These are phyloP conservation scores for Chalaropsis ovoidea DNA, from an alignment of 2,329 filamentous ascomycete genomes.

Conservation along the genomic window DNA sequence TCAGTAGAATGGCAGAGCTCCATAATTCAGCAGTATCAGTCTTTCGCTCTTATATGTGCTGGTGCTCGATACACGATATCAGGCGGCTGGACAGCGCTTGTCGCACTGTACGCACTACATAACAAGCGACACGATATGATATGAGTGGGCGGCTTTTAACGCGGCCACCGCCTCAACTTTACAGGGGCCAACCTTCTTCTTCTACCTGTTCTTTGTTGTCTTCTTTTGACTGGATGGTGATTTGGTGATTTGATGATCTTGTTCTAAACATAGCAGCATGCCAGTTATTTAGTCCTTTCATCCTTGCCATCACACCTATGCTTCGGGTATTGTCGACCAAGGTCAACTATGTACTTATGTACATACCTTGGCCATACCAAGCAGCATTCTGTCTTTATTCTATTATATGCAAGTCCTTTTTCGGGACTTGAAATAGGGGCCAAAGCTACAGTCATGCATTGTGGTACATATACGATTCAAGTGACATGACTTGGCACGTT, in stretches of 20 bases:
- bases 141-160: not conserved
- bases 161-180: not conserved
- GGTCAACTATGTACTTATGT: not conserved
- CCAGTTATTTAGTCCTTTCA: not conserved
- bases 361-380: not conserved
- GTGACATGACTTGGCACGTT: conserved; percentile 2
- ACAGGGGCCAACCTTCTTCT: conserved; percentile 5
- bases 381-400: not conserved
- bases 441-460: not conserved
- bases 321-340: not conserved
- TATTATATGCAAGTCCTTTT: not conserved
- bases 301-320: not conserved
- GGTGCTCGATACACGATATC: not conserved
- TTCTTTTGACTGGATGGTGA: not conserved
- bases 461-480: not conserved
- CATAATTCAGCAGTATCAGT: no score
- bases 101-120: not conserved
- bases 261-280: conserved; percentile 13
- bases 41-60: not conserved
- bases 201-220: not conserved
- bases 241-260: not conserved
- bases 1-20: no score
- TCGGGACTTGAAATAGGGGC: not conserved
- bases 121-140: not conserved
- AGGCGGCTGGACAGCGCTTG: not conserved